A percentile compares a stretch with the other conserved stretches of the same genome.
Conservation (phyloP, 2,329 filamentous ascomycete genomes). For the Aspergillus versicolor region DNA sequence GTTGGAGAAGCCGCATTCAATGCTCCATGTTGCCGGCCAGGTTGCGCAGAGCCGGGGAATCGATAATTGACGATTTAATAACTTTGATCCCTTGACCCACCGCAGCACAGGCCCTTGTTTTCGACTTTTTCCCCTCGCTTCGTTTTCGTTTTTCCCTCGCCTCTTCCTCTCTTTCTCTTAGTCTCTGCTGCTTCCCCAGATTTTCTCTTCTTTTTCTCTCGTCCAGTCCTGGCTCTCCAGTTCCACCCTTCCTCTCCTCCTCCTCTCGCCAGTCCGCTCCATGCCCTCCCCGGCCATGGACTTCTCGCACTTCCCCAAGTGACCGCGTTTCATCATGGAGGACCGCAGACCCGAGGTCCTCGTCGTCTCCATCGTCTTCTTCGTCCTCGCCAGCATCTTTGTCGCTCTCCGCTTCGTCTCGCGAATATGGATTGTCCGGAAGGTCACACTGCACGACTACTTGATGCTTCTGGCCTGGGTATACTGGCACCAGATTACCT, state of each 20-base stretch:
- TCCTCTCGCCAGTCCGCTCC: background rate
- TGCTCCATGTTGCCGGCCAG: no score
- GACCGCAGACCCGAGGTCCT: conserved; percentile 39
- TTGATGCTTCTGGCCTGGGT: conserved; percentile 79
- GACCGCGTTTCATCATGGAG: conserved; percentile 26
- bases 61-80: background rate
- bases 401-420: conserved; percentile 73
- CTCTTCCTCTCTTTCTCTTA: background rate
- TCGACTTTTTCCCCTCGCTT: conserved; percentile 12
- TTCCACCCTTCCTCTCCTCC: no score
- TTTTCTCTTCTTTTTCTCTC: background rate
- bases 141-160: background rate
- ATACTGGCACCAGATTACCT: conserved; percentile 16
- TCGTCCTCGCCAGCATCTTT: conserved; percentile 70
- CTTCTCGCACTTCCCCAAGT: conserved; percentile 11
- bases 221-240: no score
- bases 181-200: background rate
- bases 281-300: conserved; percentile 5
- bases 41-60: background rate
- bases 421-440: conserved; percentile 69
- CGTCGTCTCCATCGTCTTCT: conserved; percentile 45
- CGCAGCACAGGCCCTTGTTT: conserved; percentile 2
- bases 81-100: conserved; percentile 13
- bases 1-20: background rate
- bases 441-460: conserved; percentile 73